Evolutionary conservation across 345 rosid genomes (phyloP).

Genomic region (Gossypium ekmanianum): DNA sequence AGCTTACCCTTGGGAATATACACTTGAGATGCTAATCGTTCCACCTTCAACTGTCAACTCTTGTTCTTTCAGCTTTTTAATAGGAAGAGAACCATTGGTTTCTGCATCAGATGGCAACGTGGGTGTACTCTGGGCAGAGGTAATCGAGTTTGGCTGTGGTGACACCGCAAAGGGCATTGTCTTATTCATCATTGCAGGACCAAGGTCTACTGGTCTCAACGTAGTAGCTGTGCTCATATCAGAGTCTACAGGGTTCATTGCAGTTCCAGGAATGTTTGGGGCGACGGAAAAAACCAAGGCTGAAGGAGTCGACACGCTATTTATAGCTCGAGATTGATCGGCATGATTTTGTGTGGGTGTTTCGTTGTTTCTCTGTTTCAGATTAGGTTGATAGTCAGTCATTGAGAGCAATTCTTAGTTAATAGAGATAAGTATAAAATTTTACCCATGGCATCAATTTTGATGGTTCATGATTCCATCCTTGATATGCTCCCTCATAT

Average conservation of each 20-base stretch:
- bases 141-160: slow-evolving; percentile 48
- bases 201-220: slow-evolving; percentile 43
- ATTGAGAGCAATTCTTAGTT: neutral
- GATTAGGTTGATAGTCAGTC: neutral
- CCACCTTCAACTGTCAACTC: slow-evolving; percentile 52
- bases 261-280: slow-evolving; percentile 37
- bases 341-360: slow-evolving; percentile 43
- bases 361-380: slow-evolving; percentile 50
- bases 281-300: slow-evolving; percentile 38
- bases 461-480: slow-evolving; percentile 69
- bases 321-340: slow-evolving; percentile 36
- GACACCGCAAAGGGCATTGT: slow-evolving; percentile 56
- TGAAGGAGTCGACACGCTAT: slow-evolving; percentile 35
- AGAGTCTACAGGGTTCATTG: slow-evolving; percentile 38
- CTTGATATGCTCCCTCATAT: slow-evolving; percentile 62
- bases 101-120: slow-evolving; percentile 36
- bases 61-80: slow-evolving; percentile 31
- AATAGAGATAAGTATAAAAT: slow-evolving; percentile 13
- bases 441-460: slow-evolving; percentile 73
- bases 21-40: slow-evolving; percentile 76
- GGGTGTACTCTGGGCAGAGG: slow-evolving; percentile 35
- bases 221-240: slow-evolving; percentile 31
- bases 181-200: slow-evolving; percentile 31
- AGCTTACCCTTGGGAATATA: slow-evolving; percentile 82
- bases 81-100: slow-evolving; percentile 33